Evolutionary conservation across 1,139 yeast species (phyloP).

Genomic region (Diutina neorugosa): DNA sequence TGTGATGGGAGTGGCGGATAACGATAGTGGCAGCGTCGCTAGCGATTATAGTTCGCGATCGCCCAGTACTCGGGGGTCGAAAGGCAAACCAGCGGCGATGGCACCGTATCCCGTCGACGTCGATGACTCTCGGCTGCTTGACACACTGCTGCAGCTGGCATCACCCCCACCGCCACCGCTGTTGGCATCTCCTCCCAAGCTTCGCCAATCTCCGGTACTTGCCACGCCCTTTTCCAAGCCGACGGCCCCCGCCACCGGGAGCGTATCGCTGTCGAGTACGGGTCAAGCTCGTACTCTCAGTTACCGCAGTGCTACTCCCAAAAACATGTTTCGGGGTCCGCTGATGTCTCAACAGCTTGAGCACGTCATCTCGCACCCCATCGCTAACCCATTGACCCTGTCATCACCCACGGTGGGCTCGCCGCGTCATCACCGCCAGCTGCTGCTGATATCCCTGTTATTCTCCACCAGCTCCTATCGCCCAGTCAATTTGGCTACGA

Average conservation of each 20-base stretch:
- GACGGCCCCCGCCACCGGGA: not conserved
- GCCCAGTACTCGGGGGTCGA: not conserved
- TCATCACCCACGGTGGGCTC: not conserved
- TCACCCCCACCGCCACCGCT: not conserved
- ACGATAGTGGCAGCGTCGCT: not conserved
- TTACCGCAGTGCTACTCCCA: slow-evolving; percentile 2
- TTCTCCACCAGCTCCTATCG: slow-evolving; percentile 22
- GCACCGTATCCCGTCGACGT: not conserved
- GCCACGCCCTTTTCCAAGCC: not conserved
- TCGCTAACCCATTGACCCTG: not conserved
- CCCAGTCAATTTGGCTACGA: slow-evolving; percentile 26
- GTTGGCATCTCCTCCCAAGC: not conserved
- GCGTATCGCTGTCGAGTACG: not conserved
- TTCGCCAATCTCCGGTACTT: not conserved
- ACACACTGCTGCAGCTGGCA: not conserved
- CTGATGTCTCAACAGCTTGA: not conserved
- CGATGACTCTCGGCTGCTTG: not conserved
- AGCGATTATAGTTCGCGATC: not conserved
- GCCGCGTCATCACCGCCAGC: slow-evolving; percentile 4
- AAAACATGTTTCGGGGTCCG: not conserved
- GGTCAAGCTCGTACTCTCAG: not conserved
- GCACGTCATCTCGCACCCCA: not conserved
- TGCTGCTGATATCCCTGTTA: slow-evolving; percentile 24
- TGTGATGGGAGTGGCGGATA: not conserved
- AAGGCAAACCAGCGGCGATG: not conserved